Evolutionary conservation across 1,284 basidiomycete species (phyloP).

Genomic region (Lentinus polychrous): DNA sequence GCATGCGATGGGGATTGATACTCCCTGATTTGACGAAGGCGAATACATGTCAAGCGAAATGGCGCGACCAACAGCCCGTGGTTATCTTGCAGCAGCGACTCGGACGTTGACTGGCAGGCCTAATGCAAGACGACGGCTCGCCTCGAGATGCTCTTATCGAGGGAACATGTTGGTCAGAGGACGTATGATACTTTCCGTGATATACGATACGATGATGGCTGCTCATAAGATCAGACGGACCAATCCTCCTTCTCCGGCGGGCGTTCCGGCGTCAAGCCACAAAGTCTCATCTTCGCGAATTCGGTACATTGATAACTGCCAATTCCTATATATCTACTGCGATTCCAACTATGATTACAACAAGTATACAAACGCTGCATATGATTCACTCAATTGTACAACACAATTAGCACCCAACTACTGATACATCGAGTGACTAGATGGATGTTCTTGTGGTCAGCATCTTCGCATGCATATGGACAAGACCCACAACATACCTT

Average conservation of each 20-base stretch:
- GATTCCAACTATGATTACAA: background rate
- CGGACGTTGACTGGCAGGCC: too few relatives aligned
- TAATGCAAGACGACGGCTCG: too few relatives aligned
- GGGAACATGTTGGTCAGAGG: too few relatives aligned
- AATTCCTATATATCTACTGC: too few relatives aligned
- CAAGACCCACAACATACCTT: conserved; percentile 30
- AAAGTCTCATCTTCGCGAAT: background rate
- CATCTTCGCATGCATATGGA: background rate
- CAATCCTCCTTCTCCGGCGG: background rate
- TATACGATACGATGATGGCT: too few relatives aligned
- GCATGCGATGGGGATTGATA: conserved; percentile 34
- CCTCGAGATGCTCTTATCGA: too few relatives aligned
- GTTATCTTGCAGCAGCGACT: too few relatives aligned
- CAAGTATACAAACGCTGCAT: background rate
- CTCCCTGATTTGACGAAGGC: background rate
- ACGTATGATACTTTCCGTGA: too few relatives aligned
- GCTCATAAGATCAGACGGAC: background rate
- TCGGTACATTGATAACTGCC: too few relatives aligned
- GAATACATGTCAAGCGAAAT: too few relatives aligned
- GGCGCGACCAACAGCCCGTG: too few relatives aligned
- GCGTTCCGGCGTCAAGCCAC: background rate
- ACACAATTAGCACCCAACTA: background rate
- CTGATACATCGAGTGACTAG: conserved; percentile 8
- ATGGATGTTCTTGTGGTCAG: background rate
- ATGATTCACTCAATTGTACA: background rate